phyloP scores from a whole-genome alignment of 2,329 filamentous ascomycete species.

The Grosmannia huntii region DNA sequence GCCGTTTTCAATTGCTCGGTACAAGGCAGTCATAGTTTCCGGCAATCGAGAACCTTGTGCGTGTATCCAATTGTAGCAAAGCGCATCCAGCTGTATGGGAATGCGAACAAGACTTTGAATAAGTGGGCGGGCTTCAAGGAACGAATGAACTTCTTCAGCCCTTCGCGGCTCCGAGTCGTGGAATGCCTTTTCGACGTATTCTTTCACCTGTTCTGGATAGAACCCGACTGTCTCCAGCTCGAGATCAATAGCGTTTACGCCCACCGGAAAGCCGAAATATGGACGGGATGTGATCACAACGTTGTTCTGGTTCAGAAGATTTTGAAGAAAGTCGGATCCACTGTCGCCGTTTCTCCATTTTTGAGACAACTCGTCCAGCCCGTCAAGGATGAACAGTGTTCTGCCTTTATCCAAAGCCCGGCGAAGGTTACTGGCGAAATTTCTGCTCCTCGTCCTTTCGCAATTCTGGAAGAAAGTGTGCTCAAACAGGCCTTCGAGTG shows the following conservation, averaged over 20 bases:
- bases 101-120: slow-evolving; percentile 26
- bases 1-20: not conserved
- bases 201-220: slow-evolving; percentile 20
- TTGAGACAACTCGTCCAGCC: slow-evolving; percentile 26
- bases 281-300: slow-evolving; percentile 29
- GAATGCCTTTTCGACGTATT: slow-evolving; percentile 15
- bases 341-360: slow-evolving; percentile 7
- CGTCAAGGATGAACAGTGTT: slow-evolving; percentile 29
- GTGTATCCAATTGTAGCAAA: slow-evolving; percentile 24
- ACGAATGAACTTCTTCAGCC: slow-evolving; percentile 17
- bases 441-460: too few relatives aligned
- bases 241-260: slow-evolving; percentile 15
- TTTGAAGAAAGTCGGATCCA: slow-evolving; percentile 15
- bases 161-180: not conserved
- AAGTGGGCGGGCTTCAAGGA: slow-evolving; percentile 19
- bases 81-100: slow-evolving; percentile 30
- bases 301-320: slow-evolving; percentile 20
- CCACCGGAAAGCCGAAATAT: slow-evolving; percentile 7
- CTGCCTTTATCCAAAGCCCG: too few relatives aligned
- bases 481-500: slow-evolving; percentile 2
- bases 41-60: not conserved
- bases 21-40: not conserved
- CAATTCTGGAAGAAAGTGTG: not conserved
- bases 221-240: slow-evolving; percentile 29
- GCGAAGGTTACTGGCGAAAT: not conserved